Conservation (phyloP, 2,329 filamentous ascomycete genomes). For the Penicillium sp. region DNA sequence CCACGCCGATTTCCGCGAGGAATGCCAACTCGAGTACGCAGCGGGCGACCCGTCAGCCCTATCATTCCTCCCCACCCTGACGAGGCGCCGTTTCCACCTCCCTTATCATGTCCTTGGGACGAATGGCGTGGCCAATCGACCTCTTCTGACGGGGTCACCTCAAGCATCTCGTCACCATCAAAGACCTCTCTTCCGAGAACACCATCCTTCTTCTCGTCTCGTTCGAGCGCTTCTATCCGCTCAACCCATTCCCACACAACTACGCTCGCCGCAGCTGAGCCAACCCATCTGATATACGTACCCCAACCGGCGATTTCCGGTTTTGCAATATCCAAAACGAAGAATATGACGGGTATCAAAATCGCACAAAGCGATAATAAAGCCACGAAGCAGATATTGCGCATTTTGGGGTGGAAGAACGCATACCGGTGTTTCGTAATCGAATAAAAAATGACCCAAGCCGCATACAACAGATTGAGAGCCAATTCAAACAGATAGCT, state of each 20-base stretch:
- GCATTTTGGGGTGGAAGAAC: slow-evolving; percentile 88
- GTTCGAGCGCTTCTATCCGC: slow-evolving; percentile 85
- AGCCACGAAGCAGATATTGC: slow-evolving; percentile 81
- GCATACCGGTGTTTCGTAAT: slow-evolving; percentile 90
- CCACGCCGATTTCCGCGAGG: slow-evolving; percentile 25
- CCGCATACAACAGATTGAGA: slow-evolving; percentile 83
- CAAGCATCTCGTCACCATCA: slow-evolving; percentile 90
- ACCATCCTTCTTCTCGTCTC: slow-evolving; percentile 91
- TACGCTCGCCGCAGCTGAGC: slow-evolving; percentile 89
- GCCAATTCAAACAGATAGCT: slow-evolving; percentile 89
- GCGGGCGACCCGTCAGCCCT: slow-evolving; percentile 37
- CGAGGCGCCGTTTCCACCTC: slow-evolving; percentile 37
- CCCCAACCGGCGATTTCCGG: slow-evolving; percentile 88
- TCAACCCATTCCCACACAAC: slow-evolving; percentile 99
- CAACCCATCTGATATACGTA: slow-evolving; percentile 96
- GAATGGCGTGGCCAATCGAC: slow-evolving; percentile 49
- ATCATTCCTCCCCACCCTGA: slow-evolving; percentile 44
- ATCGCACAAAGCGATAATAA: slow-evolving; percentile 77
- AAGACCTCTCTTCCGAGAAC: slow-evolving; percentile 89
- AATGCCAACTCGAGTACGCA: slow-evolving; percentile 37
- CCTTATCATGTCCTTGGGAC: slow-evolving; percentile 41
- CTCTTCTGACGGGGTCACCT: slow-evolving; percentile 62
- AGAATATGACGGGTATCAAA: slow-evolving; percentile 87
- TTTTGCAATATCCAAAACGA: slow-evolving; percentile 85
- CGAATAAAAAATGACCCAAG: slow-evolving; percentile 91